Evolutionary conservation across 2,329 filamentous ascomycete genomes (phyloP), one percentile per base, ranked within the genome.

Genomic region (Penicillium aurantiogriseum): DNA sequence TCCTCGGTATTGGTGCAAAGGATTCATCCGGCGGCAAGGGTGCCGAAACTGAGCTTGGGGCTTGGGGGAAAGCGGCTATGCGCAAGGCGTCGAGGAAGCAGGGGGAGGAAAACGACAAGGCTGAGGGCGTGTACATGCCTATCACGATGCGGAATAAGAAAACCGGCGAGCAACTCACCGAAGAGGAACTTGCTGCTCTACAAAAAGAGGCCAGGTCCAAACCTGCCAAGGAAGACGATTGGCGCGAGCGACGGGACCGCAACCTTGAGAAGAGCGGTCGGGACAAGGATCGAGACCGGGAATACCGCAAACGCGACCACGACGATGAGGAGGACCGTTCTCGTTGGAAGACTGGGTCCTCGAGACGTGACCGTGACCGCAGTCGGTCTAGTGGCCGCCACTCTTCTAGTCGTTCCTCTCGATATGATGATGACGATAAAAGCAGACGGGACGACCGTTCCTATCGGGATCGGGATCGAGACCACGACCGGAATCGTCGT

Each of bases 1-100:
- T 95, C 55, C 80, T 97, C 10, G 94, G 94, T 0, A 88, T 97
- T 8, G 94, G 93, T 4, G 92, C 92, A 11, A 96, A 93, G 70
- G 87, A 91, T 68, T 82, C 91, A 23, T 79, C 81, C 5, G 81
- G 81, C 1, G 79, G 81, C 3, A 75, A 74, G 57, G 73, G 73
- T 7, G 74, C 75, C 17, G 86, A 89, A 23, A 83, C 90, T 60
- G 90, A 95, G 65, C 77, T 95, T 19, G 91, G 90, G 1, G 88
- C 85, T 1, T 95, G 90, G 90, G 88, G 92, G 13, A 90, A 89
- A 61, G 75, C 79, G 10, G 79, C 81, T 15, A 81, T 80, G 74
- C 77, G 79, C 52, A 79, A 80, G 52, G 79, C 79, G 58, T 85
- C 85, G 54, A 82, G 83, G 56, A 83, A 84, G 67, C 80, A 80